Base-by-base conservation (phyloP, 495 filamentous ascomycete genomes). In the Xylaria grammica region DNA sequence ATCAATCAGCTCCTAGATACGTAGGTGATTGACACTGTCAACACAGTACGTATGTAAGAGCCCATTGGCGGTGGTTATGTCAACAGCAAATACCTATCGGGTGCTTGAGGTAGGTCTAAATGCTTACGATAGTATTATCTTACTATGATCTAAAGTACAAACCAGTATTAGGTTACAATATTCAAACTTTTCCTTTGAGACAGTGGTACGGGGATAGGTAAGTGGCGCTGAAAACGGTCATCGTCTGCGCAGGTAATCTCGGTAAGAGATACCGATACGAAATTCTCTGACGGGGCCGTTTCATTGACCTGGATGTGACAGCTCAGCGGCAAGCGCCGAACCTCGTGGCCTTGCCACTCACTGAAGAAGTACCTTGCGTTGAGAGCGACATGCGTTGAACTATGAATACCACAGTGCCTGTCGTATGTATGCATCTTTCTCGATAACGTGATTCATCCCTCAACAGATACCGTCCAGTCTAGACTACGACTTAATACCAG, bases 281-380 rank as follows among this genome's bases (percentile, higher is more conserved):
- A 48, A 46, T 46, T 42, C 27, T 40, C 19, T 48, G 27, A 24
- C 7, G 26, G 11, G 19, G 17, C 5, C 19, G 29, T 48, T 10
- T 36, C n/a, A 59, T 59, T 29, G 36, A 42, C 15, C 36, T 11
- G 17, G n/a, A 13, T 17, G 24, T 29, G 54, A 36, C 54, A 29
- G 26, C 4, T 30, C 7, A 13, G 10, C 54, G 54, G 54, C 34
- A 58, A 58, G 6, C 38, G 4, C 54, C 54, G 38, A 30, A 24
- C 53, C 53, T 56, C 53, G 53, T 56, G 53, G 53, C 53, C 53
- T 30, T 15, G 15, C 38, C 22, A 1, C 5, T 32, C 8, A 5
- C 3, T 26, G 20, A 29, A 59, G 42, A 59, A 59, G 56, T 59
- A 59, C 56, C 56, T 59, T 59, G 56, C 56, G 56, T 59, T 46